Evolutionary conservation across 768 basidiomycete species (phyloP), one percentile per base, ranked within the genome.

Genomic region (Galerina sulciceps): DNA sequence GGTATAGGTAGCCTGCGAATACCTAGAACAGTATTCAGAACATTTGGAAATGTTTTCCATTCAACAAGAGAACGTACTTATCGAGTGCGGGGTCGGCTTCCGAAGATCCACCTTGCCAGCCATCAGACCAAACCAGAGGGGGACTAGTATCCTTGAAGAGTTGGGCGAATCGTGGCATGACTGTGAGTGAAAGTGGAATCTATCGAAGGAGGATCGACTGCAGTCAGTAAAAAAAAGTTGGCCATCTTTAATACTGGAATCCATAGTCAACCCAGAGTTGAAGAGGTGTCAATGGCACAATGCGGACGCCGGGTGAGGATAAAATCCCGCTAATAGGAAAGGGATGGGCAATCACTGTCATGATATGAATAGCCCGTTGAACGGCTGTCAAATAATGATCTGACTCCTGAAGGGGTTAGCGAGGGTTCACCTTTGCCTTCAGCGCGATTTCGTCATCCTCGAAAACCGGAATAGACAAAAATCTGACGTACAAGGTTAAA

Each of bases 1-100:
- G n/a, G 71, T 69, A 46, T 78, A 81, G 17, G 73, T 76, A 23
- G 73, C 74, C 26, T 68, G 68, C 11, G 70, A 69, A 44, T 72
- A 73, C 10, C 74, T 75, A 38, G 6, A 34, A 55, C 36, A 44
- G 31, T 17, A 44, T 23, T 41, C 20, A 34, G 43, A 53, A 43
- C 17, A 48, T 40, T 17, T 11, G 50, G 31, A 46, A 17, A 26
- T 15, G 14, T 10, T 6, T 11, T 15, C 9, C 42, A 22, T 14
- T 57, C 46, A 31, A 44, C 26, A 4, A 44, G 14, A 55, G 31
- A n/a, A 60, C 57, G 38, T 56, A 66, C 60, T 52, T 59, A 51
- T 66, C 66, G 22, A 60, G 37, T 9, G 46, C 35, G 34, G 59
- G 36, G 42, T 67, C 59, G 31, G 51, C 53, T 42, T 41, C 60